Evolutionary conservation across 1,284 basidiomycete species (phyloP).

Genomic region (Malassezia furfur): DNA sequence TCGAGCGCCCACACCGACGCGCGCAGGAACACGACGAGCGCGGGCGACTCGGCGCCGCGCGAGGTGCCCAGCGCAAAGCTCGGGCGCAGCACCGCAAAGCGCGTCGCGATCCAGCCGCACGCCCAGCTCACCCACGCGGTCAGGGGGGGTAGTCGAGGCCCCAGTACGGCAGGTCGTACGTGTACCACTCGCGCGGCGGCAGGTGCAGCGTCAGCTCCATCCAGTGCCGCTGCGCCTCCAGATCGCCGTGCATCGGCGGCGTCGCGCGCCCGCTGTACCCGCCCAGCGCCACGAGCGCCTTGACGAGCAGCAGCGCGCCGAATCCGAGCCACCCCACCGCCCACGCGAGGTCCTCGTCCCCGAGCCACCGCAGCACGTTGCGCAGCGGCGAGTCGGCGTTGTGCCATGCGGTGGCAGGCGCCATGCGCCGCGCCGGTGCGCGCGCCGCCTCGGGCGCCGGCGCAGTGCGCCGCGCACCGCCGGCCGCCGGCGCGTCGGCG

Average conservation of each 20-base stretch:
- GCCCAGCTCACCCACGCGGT: constrained; percentile 57
- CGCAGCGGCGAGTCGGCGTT: constrained; percentile 26
- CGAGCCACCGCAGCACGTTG: constrained; percentile 28
- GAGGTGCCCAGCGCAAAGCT: constrained; percentile 61
- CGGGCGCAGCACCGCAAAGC: constrained; percentile 20
- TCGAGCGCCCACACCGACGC: constrained; percentile 65
- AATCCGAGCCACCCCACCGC: constrained; percentile 19
- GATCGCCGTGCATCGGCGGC: constrained; percentile 79
- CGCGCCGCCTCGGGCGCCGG: background rate
- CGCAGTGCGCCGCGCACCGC: background rate
- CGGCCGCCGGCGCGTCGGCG: background rate
- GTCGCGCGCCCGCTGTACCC: constrained; percentile 56
- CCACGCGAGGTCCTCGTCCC: constrained; percentile 25
- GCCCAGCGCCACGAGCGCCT: constrained; percentile 26
- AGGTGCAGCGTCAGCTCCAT: constrained; percentile 75
- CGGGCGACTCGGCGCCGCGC: constrained; percentile 62
- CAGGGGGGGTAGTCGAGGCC: constrained; percentile 72
- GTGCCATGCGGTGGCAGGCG: background rate
- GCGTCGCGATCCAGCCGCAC: constrained; percentile 19
- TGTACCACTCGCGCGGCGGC: constrained; percentile 69
- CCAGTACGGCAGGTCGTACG: constrained; percentile 78
- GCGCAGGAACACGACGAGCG: constrained; percentile 65
- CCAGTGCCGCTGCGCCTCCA: constrained; percentile 89
- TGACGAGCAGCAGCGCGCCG: constrained; percentile 21
- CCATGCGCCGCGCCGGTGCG: background rate